These are phyloP conservation scores for Stemphylium vesicarium DNA, from an alignment of 2,329 filamentous ascomycete species.

Conservation along the genomic window DNA sequence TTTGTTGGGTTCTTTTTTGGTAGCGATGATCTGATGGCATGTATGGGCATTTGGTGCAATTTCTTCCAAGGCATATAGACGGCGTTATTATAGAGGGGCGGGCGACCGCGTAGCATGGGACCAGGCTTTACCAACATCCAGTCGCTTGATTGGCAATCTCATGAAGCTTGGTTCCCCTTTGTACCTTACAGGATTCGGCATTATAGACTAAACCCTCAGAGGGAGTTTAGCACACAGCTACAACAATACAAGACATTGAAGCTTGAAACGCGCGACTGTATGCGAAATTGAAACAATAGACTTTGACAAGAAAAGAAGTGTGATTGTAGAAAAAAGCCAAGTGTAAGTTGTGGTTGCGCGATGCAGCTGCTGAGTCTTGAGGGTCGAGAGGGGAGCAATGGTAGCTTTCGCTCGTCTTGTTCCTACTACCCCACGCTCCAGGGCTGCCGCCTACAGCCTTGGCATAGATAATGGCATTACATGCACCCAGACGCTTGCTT, in stretches of 20 bases:
- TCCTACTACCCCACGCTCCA: constrained; percentile 27
- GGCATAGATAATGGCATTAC: constrained; percentile 32
- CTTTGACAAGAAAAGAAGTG: not conserved
- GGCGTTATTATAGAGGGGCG: constrained; percentile 13
- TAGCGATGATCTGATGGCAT: constrained; percentile 20
- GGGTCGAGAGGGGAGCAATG: not conserved
- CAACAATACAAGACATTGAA: not conserved
- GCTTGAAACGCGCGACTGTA: not conserved
- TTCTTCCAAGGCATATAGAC: constrained; percentile 20
- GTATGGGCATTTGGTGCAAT: constrained; percentile 12
- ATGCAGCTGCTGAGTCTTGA: not conserved
- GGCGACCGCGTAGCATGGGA: constrained; percentile 4
- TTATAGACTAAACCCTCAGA: not conserved
- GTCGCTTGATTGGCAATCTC: constrained; percentile 10
- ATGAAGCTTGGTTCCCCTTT: constrained; percentile 3
- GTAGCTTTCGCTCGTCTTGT: not conserved
- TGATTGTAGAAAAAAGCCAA: not conserved
- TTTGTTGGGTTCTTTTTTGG: constrained; percentile 8
- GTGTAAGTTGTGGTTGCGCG: not conserved
- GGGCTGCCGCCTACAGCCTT: constrained; percentile 21
- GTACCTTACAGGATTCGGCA: not conserved
- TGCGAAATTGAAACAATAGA: not conserved
- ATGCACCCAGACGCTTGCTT: constrained; percentile 17
- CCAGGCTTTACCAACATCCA: not conserved
- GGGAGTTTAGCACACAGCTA: not conserved